Base-by-base conservation (phyloP, 2,329 filamentous ascomycete genomes). In the Dactylellina parvicollis region DNA sequence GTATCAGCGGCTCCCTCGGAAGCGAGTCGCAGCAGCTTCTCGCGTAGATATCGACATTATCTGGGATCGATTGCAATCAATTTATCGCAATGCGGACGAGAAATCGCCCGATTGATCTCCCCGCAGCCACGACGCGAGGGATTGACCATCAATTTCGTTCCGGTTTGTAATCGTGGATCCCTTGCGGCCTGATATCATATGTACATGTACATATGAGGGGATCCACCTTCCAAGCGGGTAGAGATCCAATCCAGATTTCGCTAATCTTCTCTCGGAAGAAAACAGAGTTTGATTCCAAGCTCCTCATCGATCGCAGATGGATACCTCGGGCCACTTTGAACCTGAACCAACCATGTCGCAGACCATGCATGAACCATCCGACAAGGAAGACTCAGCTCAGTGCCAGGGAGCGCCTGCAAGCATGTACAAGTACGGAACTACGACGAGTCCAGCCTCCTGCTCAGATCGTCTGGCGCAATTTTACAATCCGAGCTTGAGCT, bases 381-480 rank as follows among this genome's bases (percentile, higher is more conserved):
- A 30, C 49, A 57, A 42, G 55, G 64, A 60, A 61, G 44, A 52
- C 20, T 54, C 50, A 57, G 44, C 20, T 54, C 50, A 57, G 64
- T 26, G 34, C 16, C 22, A 22, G 50, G 32, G 61, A 57, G 61
- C 50, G 24, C 52, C n/a, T 42, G 34, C n/a, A n/a, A n/a, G n/a
- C n/a, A n/a, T n/a, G n/a, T n/a, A n/a, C n/a, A n/a, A n/a, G n/a
- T n/a, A 40, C 20, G 26, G 5, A 42, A 22, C 56, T 34, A 22
- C 8, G 18, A 44, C 2, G 4, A 3, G 42, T 18, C 32, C 52
- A 46, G 26, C 44, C 42, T 42, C 56, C 66, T 55, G 24, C 59
- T 62, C 30, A 44, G 67, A 72, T 72, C 59, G 36, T 26, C 67
- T 65, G 52, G 50, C 44, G 67, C 38, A 72, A 72, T 72, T 72